Evolutionary conservation across 164 flowering plant species (phyloP), one percentile per base, ranked within the genome.

Genomic region (Chimonanthus salicifolius): DNA sequence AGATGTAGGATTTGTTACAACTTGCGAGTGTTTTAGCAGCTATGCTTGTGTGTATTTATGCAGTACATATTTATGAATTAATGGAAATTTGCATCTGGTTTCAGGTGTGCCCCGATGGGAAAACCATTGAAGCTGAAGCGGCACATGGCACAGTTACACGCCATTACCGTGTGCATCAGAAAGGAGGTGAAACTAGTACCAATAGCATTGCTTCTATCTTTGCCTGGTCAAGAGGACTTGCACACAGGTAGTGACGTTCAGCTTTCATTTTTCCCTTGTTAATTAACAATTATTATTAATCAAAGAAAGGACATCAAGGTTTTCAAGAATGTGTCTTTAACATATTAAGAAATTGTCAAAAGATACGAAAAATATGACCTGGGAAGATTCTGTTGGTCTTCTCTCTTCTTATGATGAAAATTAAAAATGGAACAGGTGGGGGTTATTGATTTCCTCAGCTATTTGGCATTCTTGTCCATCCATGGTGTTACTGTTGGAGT

Each of bases 121-220:
- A 89, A 83, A 95, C 99, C 70, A 95, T 95, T 65, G 98, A 95
- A 84, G 94, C 99, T 74, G 99, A 95, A 85, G 99, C 99, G 63
- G 99, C 99, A 51, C 99, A 95, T 88, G 99, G 99, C 8, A 95
- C 99, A 58, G 99, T 95, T 44, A 95, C 99, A 8, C 97, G 99
- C 47, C 99, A 95, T 83, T 95, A 74, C 82, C 84, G 99, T 47
- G 97, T 95, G 77, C 98, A 95, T 74, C 98, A 95, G 80, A 92
- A 90, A 77, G 98, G 98, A 51, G 99, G 98, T 78, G 98, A 95
- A 85, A 95, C 99, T 43, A 95, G 99, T 83, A 95, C 99, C 54
- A 95, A 95, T 77, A 95, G 99, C 86, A 92, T 95, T 68, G 99
- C 99, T 33, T 95, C 99, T 21, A 95, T 95, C 70, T 95, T 95